Evolutionary conservation across 2,329 filamentous ascomycete species (phyloP).

Genomic region (Colletotrichum plurivorum): DNA sequence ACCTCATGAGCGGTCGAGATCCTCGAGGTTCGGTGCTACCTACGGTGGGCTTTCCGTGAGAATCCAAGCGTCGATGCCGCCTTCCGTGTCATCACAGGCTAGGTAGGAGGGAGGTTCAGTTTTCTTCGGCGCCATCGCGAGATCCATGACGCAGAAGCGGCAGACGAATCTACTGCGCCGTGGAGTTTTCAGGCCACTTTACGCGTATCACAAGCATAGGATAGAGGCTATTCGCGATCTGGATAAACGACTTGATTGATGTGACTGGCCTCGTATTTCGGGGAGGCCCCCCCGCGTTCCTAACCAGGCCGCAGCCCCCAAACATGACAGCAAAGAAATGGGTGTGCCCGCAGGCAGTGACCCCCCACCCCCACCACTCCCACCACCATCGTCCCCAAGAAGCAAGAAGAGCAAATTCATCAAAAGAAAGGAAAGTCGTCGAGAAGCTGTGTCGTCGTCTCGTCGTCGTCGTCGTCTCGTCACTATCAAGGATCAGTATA

Average conservation of each 20-base stretch:
- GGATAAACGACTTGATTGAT: background rate
- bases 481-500: background rate
- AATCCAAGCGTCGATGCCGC: no score
- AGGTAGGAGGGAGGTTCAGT: no score
- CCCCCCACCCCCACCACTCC: constrained; percentile 2
- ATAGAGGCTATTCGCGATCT: background rate
- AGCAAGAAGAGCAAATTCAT: background rate
- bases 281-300: background rate
- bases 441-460: background rate
- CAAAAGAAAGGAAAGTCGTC: no score
- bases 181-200: no score
- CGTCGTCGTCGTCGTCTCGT: background rate
- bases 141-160: no score
- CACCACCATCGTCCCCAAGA: background rate
- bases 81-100: no score
- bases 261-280: background rate
- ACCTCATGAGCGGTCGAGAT: no score
- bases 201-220: background rate
- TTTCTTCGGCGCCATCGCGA: no score
- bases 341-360: constrained; percentile 36
- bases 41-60: no score
- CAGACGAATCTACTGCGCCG: no score
- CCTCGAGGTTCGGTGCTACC: no score
- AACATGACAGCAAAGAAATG: background rate
- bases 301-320: background rate